Evolutionary conservation across 768 basidiomycete genomes (phyloP).

Genomic region (Amanita molliuscula): DNA sequence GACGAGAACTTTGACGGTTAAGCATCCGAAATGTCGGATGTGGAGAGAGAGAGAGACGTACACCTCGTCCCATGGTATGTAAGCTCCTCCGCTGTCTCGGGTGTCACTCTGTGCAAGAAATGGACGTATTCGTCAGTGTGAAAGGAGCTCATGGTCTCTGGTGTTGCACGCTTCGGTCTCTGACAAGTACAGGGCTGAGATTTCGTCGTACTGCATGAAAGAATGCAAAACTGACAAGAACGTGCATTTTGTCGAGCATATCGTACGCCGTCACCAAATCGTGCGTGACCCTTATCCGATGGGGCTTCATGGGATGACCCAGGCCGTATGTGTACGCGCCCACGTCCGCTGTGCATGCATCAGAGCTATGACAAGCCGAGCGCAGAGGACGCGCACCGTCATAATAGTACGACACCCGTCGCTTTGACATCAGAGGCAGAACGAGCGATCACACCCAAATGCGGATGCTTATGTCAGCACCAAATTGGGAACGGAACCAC

Average conservation of each 20-base stretch:
- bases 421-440: constrained; percentile 44
- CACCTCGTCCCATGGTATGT: constrained; percentile 82
- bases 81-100: constrained; percentile 82
- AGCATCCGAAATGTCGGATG: background rate
- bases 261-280: constrained; percentile 85
- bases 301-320: constrained; percentile 94
- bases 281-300: constrained; percentile 89
- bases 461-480: background rate
- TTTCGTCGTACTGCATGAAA: background rate
- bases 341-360: constrained; percentile 44
- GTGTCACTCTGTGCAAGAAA: constrained; percentile 79
- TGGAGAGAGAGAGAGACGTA: constrained; percentile 25
- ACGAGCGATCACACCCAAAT: background rate
- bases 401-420: constrained; percentile 74
- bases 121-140: constrained; percentile 99
- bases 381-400: constrained; percentile 59
- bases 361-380: background rate
- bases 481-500: background rate
- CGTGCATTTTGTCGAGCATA: constrained; percentile 91
- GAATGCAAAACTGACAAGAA: constrained; percentile 50
- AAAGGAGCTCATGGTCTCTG: constrained; percentile 81
- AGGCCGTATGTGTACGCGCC: constrained; percentile 72
- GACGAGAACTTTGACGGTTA: constrained; percentile 33
- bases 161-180: constrained; percentile 62
- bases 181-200: constrained; percentile 15